Evolutionary conservation across 2,329 filamentous ascomycete genomes (phyloP), one percentile per base, ranked within the genome.

Genomic region (Torrubiella hemipterigena): DNA sequence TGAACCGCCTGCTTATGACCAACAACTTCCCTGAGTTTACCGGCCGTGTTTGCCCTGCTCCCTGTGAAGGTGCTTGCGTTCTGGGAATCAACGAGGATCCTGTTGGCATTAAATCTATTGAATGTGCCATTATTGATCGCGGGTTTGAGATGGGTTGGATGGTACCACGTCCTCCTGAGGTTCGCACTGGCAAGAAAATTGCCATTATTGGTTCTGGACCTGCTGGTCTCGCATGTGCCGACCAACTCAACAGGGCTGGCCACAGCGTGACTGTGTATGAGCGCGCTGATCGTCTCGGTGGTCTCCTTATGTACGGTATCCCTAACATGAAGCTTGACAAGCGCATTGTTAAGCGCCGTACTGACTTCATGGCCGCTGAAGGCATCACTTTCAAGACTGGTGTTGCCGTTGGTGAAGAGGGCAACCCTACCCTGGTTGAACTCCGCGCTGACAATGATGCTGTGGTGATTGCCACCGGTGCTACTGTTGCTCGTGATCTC

Each of bases 281-380:
- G 69, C 84, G 89, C 42, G 76, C 86, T 37, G 89, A 96, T 52
- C 84, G 89, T 42, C 65, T 81, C 35, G 89, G 89, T 60, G 89
- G 89, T 56, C 69, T 96, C 33, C 73, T 96, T 49, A 95, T 95
- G 89, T 95, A 96, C 52, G 89, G 89, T 44, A 96, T 96, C 44
- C 89, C 89, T 43, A 96, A 96, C 68, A 96, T 96, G 89, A 96
- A 96, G 68, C 81, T 96, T 25, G 89, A 96, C 65, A 96, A 96
- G 72, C 85, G 85, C 52, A 78, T 95, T 41, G 89, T 96, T 38
- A 89, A 95, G 68, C 82, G 89, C 31, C 82, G 89, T 55, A 86
- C 91, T 29, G 84, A 95, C 58, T 86, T 96, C 59, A 89, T 95
- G 83, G 83, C 81, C 33, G 73, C 77, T 4, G 89, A 95, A 59